Percentiles rank a stretch among this genome's conserved stretches.
Evolutionary conservation across 2,329 filamentous ascomycete genomes (phyloP).

Genomic region (Lasiodiplodia sp.): DNA sequence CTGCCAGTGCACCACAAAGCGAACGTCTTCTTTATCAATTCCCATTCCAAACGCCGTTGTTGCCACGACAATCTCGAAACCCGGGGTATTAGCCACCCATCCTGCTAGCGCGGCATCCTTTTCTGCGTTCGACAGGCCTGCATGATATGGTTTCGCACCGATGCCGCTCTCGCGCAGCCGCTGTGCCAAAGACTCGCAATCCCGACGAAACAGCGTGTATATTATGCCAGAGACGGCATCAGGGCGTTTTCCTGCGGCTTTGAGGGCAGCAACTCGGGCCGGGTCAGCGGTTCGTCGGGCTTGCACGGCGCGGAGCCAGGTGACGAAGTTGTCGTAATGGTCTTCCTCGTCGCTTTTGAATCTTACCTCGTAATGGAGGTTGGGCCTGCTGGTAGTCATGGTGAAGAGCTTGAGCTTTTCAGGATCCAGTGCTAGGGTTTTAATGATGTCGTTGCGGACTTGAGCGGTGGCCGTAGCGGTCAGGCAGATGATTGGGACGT

Average conservation of each 20-base stretch:
- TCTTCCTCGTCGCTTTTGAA: constrained; percentile 81
- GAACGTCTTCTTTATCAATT: constrained; percentile 93
- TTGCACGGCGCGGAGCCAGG: constrained; percentile 79
- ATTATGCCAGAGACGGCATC: constrained; percentile 79
- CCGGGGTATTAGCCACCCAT: constrained; percentile 76
- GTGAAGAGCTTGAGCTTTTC: constrained; percentile 75
- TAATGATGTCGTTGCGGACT: constrained; percentile 83
- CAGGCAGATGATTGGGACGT: constrained; percentile 89
- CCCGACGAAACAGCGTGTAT: constrained; percentile 76
- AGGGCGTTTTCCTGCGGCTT: constrained; percentile 59
- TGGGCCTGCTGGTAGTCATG: constrained; percentile 83
- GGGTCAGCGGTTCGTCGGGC: constrained; percentile 68
- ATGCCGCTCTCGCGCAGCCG: constrained; percentile 72
- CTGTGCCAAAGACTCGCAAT: constrained; percentile 74
- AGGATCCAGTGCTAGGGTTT: constrained; percentile 72
- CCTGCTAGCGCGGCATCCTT: constrained; percentile 74
- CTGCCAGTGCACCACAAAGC: constrained; percentile 95
- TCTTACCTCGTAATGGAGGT: constrained; percentile 88
- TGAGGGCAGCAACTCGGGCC: constrained; percentile 65
- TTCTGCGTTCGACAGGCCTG: constrained; percentile 68
- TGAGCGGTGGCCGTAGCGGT: constrained; percentile 87
- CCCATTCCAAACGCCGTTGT: constrained; percentile 98
- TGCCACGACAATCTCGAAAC: constrained; percentile 91
- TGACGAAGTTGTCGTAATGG: constrained; percentile 75
- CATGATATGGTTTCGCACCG: constrained; percentile 76